Base-by-base conservation (phyloP, 495 filamentous ascomycete genomes). In the Talaromyces liani region DNA sequence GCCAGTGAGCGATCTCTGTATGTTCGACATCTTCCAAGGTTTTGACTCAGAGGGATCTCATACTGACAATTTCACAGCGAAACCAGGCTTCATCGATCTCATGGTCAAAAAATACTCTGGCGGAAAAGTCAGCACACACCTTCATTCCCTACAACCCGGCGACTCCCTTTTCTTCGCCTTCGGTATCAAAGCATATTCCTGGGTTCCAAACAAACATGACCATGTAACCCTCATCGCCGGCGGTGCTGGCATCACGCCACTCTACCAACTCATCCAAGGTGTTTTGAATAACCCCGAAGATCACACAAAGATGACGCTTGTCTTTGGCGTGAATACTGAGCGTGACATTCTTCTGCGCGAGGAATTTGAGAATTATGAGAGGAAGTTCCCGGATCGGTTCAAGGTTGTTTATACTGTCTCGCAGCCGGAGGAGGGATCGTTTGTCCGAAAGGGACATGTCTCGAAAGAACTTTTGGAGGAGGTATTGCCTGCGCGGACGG, bases 321-420 rank as follows among this genome's bases (percentile, higher is more conserved):
- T 90, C 5, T 88, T 87, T 69, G 87, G 87, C 33, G 84, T 87
- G 51, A 85, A 89, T 58, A 82, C 79, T 5, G 85, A 88, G 65
- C 70, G 75, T 34, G 86, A 88, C 65, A 65, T 88, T 14, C 78
- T 90, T 2, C 68, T 90, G 4, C 71, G 71, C 16, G 69, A 79
- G 6, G 73, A 71, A 0, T 80, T 84, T 29, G 51, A 55, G 51
- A 55, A 9, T 36, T 62, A 34, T 18, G 78, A 84, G 71, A 68
- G 73, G 56, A 71, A 73, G 29, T 83, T 82, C 59, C 85, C 87
- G 0, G 79, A 72, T 20, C 78, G 86, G 1, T 85, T 91, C 70
- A 77, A 80, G 53, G 81, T 78, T 27, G 69, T 81, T 10, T 90
- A 89, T 67, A 80, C 85, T 1, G 80, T 91, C 31, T 81, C 80